A percentile compares a stretch with the other conserved stretches of the same genome.
phyloP scores from a whole-genome alignment of 2,329 filamentous ascomycete species.

The Cadophora sp. region DNA sequence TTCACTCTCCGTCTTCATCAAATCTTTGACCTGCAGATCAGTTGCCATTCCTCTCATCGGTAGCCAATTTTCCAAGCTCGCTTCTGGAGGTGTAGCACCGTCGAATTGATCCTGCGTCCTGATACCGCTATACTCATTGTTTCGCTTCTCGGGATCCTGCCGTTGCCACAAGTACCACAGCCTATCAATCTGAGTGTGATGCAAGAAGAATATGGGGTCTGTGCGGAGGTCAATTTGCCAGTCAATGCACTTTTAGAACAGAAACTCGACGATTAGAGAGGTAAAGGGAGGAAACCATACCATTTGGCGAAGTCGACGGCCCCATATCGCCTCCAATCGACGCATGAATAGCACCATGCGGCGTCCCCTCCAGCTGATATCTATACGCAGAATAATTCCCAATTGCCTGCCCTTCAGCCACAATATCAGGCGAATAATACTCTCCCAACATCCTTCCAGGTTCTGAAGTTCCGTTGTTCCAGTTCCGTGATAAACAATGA shows the following conservation, averaged over 20 bases:
- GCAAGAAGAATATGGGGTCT: constrained; percentile 47
- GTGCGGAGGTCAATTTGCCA: constrained; percentile 43
- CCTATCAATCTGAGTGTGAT: constrained; percentile 41
- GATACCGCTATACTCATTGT: background rate
- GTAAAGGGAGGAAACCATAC: background rate
- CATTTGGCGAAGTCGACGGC: background rate
- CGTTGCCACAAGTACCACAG: constrained; percentile 47
- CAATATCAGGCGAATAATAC: background rate
- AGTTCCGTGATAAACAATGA: constrained; percentile 9
- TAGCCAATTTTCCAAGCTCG: constrained; percentile 1
- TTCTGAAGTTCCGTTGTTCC: background rate
- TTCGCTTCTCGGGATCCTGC: constrained; percentile 16
- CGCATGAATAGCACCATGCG: constrained; percentile 4
- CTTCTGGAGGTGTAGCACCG: background rate
- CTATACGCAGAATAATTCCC: background rate
- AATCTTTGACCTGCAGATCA: background rate
- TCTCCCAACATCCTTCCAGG: background rate
- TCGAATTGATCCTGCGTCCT: background rate
- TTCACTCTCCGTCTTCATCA: constrained; percentile 2
- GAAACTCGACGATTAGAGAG: background rate
- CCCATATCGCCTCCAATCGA: constrained; percentile 9
- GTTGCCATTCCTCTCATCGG: background rate
- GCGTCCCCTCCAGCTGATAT: background rate
- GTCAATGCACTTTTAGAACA: background rate
- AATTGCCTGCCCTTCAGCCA: background rate